Evolutionary conservation across 2,329 filamentous ascomycete genomes (phyloP).

Genomic region (Geosmithia putterillii): DNA sequence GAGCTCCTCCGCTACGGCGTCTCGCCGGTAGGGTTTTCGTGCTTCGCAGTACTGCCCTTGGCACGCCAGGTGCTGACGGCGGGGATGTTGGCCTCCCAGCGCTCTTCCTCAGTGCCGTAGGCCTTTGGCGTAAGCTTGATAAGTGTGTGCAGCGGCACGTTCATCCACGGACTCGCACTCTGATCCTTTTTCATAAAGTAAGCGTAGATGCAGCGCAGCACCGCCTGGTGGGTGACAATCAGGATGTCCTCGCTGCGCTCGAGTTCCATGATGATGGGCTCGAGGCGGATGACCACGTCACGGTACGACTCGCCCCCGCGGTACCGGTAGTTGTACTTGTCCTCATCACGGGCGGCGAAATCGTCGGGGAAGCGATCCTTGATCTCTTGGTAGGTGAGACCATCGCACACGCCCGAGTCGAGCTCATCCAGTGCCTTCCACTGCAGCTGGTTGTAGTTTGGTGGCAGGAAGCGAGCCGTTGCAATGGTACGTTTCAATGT

Average conservation of each 20-base stretch:
- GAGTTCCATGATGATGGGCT: constrained; percentile 99
- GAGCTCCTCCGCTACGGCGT: constrained; percentile 10
- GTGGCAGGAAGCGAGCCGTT: constrained; percentile 71
- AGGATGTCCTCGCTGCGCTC: constrained; percentile 94
- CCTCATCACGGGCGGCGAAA: constrained; percentile 88
- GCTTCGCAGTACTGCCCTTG: constrained; percentile 85
- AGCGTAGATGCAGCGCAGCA: constrained; percentile 92
- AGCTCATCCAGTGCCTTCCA: constrained; percentile 99
- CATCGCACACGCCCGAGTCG: constrained; percentile 91
- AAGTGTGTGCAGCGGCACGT: constrained; percentile 88
- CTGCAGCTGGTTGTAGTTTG: constrained; percentile 82
- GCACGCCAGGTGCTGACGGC: constrained; percentile 94
- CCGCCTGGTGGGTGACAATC: constrained; percentile 95
- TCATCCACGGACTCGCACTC: constrained; percentile 93
- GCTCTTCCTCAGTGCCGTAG: constrained; percentile 83
- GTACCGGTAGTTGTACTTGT: constrained; percentile 99
- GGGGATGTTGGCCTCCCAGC: constrained; percentile 81
- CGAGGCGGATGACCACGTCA: constrained; percentile 92
- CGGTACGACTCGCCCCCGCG: constrained; percentile 90
- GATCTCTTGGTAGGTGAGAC: constrained; percentile 92
- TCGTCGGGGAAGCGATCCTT: constrained; percentile 85
- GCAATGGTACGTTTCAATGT: constrained; percentile 74
- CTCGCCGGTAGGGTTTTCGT: constrained; percentile 49
- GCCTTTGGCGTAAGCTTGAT: constrained; percentile 94
- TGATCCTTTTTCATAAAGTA: constrained; percentile 99